Conservation (phyloP, 208 protist genomes). For the Herpetomonas samuelpessoai region DNA sequence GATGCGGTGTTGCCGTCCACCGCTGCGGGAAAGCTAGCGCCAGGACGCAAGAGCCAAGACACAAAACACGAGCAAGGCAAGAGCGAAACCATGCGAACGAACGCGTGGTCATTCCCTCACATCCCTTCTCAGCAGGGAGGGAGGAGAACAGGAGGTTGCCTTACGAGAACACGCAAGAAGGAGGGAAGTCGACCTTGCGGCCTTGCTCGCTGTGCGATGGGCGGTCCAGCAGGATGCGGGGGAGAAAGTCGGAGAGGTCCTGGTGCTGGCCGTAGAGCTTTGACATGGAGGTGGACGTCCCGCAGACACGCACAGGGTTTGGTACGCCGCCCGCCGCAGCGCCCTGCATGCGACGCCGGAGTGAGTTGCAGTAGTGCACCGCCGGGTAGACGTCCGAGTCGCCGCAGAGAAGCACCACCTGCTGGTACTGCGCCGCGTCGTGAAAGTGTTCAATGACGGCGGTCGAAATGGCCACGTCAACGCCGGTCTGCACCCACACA, state of each 20-base stretch:
- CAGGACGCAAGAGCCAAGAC: no score
- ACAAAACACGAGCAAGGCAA: no score
- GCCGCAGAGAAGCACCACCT: conserved; percentile 83
- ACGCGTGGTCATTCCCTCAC: neutral
- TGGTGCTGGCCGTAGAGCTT: conserved; percentile 78
- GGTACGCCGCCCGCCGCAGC: conserved; percentile 19
- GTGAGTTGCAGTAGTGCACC: conserved; percentile 76
- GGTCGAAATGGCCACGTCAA: conserved; percentile 81
- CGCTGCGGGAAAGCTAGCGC: no score
- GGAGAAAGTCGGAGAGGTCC: conserved; percentile 84
- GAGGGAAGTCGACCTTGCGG: conserved; percentile 47
- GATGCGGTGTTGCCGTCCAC: no score
- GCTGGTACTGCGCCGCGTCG: conserved; percentile 58
- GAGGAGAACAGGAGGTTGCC: no score
- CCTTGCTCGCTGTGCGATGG: conserved; percentile 59
- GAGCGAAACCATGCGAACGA: no score
- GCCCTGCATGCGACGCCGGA: conserved; percentile 26
- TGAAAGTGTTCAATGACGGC: conserved; percentile 76
- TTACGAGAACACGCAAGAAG: conserved; percentile 32
- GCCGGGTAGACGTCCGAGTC: conserved; percentile 77
- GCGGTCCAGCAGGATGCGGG: conserved; percentile 66
- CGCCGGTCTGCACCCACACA: conserved; percentile 83
- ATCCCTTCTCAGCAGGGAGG: no score
- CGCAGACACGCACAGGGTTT: conserved; percentile 78
- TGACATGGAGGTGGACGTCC: conserved; percentile 64